Evolutionary conservation across 2,329 filamentous ascomycete genomes (phyloP), one percentile per base, ranked within the genome.

Genomic region (Elsinoe batatas): DNA sequence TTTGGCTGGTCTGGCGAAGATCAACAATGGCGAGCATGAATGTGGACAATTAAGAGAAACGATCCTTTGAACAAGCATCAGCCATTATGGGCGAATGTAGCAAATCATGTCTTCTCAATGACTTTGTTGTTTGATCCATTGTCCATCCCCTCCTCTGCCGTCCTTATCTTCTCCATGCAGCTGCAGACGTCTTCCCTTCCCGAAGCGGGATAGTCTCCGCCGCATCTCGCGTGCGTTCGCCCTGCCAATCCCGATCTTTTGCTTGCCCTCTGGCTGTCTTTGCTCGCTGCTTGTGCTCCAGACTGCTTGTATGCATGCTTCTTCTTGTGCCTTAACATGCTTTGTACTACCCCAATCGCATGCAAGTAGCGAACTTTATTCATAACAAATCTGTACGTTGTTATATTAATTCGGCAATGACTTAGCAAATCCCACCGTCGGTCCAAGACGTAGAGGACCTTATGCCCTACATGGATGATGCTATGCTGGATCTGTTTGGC

Each of bases 401-500:
- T 30, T 30, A 7, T 7, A 30, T 30, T 8, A 30, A 30, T 30
- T 30, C 26, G 26, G 7, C 26, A 5, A 49, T 38, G 30, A 15
- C 13, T 26, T 36, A 47, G 22, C 15, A 32, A 13, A 30, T 15
- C 40, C n/a, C 6, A 20, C 18, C 12, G 17, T 43, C 17, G 53
- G 30, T 42, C 35, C 33, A 33, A 12, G 49, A 53, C 49, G 18
- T 30, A 8, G 7, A 15, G 49, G 36, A 15, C 13, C 42, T 20
- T 5, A 58, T 58, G 56, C 56, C 56, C 33, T 53, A 55, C 56
- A 58, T 58, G 43, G 56, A 57, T 38, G 42, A 56, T 49, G 44
- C 76, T 54, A 82, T 86, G 40, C 82, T 87, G 64, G 87, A 91
- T 66, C 76, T 91, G 33, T 91, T 91, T 67, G 86, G 84, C 36